Conservation (phyloP, 345 rosid genomes). For the Noccaea caerulescens region DNA sequence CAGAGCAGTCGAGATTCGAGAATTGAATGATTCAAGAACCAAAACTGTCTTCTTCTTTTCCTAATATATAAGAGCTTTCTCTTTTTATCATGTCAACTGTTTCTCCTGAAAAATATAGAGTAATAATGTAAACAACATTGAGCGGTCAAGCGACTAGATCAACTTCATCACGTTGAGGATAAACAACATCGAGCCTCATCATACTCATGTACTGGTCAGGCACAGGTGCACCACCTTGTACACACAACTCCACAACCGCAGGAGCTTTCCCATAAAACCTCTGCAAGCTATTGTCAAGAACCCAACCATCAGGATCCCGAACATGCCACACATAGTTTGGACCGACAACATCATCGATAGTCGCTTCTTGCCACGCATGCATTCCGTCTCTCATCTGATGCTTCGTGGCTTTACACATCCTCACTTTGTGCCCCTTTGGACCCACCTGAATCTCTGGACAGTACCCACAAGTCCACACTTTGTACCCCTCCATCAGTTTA, state of each 20-base stretch:
- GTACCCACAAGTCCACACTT: slow-evolving; percentile 78
- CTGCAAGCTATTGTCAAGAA: slow-evolving; percentile 65
- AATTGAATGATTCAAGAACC: slow-evolving; percentile 28
- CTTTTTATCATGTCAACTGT: slow-evolving; percentile 11
- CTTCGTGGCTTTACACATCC: slow-evolving; percentile 80
- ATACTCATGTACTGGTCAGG: slow-evolving; percentile 71
- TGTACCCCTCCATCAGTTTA: slow-evolving; percentile 65
- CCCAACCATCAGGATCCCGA: slow-evolving; percentile 53
- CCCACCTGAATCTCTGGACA: slow-evolving; percentile 93
- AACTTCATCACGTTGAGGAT: slow-evolving; percentile 74
- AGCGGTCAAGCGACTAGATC: slow-evolving; percentile 68
- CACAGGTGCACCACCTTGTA: slow-evolving; percentile 71
- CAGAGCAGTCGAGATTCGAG: neutral
- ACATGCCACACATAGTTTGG: slow-evolving; percentile 92
- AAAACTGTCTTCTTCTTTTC: slow-evolving; percentile 18
- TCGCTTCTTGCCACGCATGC: slow-evolving; percentile 95
- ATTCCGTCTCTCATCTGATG: slow-evolving; percentile 82
- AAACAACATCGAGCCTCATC: slow-evolving; percentile 90
- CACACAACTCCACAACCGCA: slow-evolving; percentile 78
- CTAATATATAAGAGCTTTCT: slow-evolving; percentile 9
- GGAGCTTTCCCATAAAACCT: slow-evolving; percentile 90
- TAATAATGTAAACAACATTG: slow-evolving; percentile 1
- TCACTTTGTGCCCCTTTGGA: slow-evolving; percentile 87
- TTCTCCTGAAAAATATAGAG: neutral
- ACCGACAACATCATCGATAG: slow-evolving; percentile 67